Evolutionary conservation across 1,284 basidiomycete species (phyloP), one percentile per base, ranked within the genome.

Genomic region (Ceratorhiza oryzae-sativae): DNA sequence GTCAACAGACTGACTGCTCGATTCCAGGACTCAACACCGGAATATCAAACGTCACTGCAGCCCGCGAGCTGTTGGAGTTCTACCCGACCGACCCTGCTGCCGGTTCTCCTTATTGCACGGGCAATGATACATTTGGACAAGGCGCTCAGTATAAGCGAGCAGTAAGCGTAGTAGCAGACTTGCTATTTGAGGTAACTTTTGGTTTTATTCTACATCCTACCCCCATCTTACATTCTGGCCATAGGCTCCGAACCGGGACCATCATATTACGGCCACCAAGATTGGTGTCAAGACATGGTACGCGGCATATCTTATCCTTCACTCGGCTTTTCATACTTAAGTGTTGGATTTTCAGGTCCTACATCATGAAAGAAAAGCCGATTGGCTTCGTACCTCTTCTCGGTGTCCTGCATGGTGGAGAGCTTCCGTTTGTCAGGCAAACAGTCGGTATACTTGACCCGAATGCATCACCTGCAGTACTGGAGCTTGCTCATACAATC

Each of bases 21-120:
- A 32, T 36, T 42, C 53, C 65, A 4, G 65, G 65, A 6, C 41
- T 70, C 10, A 32, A 56, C 27, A 27, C 41, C 34, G 49, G 59
- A 4, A 42, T 71, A 5, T 46, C 34, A 3, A 62, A 71, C 25
- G 39, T 20, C 2, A 71, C 70, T 6, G 70, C 70, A 25, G 46
- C 71, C 10, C 23, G 32, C n/a, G 49, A 68, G 39, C 30, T 73
- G 13, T 27, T 71, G 18, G 13, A 45, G 18, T 53, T 30, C 20
- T 73, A 73, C 53, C 72, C 72, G 2, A 55, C 45, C 34, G 51
- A 51, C 27, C 68, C 58, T 8, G 41, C 65, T 15, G 62, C 56
- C 41, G 72, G 72, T 3, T 71, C 67, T 18, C 72, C 72, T 23
- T 73, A 73, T 46, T n/a, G 30, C 23, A 65, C 72, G 2, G 72